A percentile compares a stretch with the other conserved stretches of the same genome.
Evolutionary conservation across 805 yeast species (phyloP).

Genomic region (Tetrapisispora arboricola): DNA sequence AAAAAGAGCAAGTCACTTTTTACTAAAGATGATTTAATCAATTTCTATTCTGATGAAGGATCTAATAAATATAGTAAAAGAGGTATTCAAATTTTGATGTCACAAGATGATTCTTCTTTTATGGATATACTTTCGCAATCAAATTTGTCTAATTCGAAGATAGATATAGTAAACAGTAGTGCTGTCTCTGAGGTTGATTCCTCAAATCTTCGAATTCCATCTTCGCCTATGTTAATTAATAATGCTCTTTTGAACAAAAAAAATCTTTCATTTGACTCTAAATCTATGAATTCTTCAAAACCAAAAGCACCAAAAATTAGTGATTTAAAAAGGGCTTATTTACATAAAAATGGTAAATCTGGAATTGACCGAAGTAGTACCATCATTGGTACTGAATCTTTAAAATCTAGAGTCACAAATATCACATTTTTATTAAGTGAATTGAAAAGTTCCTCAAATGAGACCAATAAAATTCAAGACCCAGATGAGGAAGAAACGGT

Average conservation of each 20-base stretch:
- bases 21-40: slow-evolving; percentile 22
- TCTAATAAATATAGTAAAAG: slow-evolving; percentile 23
- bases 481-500: slow-evolving; percentile 29
- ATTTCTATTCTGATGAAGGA: slow-evolving; percentile 25
- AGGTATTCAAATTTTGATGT: slow-evolving; percentile 22
- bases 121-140: slow-evolving; percentile 18
- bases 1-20: slow-evolving; percentile 12
- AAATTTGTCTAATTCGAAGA: neutral
- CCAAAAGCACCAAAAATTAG: slow-evolving; percentile 19
- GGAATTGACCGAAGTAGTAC: slow-evolving; percentile 4
- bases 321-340: slow-evolving; percentile 21
- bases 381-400: slow-evolving; percentile 26
- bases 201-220: neutral
- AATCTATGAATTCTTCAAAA: slow-evolving; percentile 2
- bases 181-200: neutral
- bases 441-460: slow-evolving; percentile 17
- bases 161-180: slow-evolving; percentile 4
- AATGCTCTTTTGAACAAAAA: neutral
- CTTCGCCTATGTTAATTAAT: neutral
- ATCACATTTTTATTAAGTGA: slow-evolving; percentile 29
- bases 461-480: slow-evolving; percentile 20
- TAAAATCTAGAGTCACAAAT: slow-evolving; percentile 28
- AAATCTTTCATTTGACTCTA: neutral
- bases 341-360: slow-evolving; percentile 3
- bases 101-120: slow-evolving; percentile 15